Evolutionary conservation across 2,329 filamentous ascomycete species (phyloP), one percentile per base, ranked within the genome.

Genomic region (Aureobasidium uvarum): DNA sequence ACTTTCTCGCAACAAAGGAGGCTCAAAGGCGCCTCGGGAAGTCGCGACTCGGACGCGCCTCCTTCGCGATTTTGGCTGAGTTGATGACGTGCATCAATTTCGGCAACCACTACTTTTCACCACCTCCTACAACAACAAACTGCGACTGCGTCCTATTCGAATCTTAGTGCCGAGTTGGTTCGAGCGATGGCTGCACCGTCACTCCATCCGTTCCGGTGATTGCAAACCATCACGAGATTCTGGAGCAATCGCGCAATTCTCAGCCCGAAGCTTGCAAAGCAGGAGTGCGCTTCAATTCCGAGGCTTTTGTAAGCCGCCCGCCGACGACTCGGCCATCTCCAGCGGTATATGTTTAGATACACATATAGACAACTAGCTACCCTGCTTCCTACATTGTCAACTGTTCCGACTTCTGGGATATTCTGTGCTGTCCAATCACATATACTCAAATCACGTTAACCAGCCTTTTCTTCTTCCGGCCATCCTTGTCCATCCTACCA

Each of bases 221-320:
- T 39, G 6, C 14, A 39, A 20, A 48, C 20, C 11, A 36, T 38
- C 41, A 8, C 41, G n/a, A 39, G 33, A 28, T 31, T 38, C 16
- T 18, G 33, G 33, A 28, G 45, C 58, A 10, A 50, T 62, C 20
- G 58, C 43, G 58, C 58, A 62, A 62, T 63, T 36, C 23, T 36
- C 7, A 48, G 48, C 20, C 28, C 60, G 31, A 50, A 54, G 46
- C 58, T 62, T 50, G 58, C 45, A 38, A 62, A 50, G 31, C 58
- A 62, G 5, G 45, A 52, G 59, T 39, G 60, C 60, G 60, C 60
- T 64, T 13, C 50, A 64, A 64, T 64, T 64, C 60, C 60, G 60
- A 54, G n/a, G 60, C 58, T 54, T 64, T 51, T 38, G 60, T 64
- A 54, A 64, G 48, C 48, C 25, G 25, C 25, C 25, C 25, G 25